Conservation (phyloP, 345 rosid species). For the Populus tremula region DNA sequence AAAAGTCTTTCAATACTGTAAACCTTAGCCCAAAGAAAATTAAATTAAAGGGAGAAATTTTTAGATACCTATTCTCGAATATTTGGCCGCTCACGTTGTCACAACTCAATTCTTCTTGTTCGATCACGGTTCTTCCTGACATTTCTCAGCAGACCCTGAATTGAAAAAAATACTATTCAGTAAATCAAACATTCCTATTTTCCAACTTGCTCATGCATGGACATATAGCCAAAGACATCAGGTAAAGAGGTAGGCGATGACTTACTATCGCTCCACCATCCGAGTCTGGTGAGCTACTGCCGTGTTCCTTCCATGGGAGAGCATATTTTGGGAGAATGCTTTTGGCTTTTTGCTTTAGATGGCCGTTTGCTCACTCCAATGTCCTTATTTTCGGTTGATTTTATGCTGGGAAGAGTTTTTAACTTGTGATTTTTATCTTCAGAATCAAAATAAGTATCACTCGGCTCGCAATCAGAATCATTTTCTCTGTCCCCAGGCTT, state of each 20-base stretch:
- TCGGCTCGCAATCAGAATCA: conserved; percentile 32
- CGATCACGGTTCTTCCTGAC: conserved; percentile 22
- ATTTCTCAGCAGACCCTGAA: conserved; percentile 22
- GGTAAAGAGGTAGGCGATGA: neutral
- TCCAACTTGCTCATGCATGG: no score
- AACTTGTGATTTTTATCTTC: conserved; percentile 22
- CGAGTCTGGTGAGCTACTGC: conserved; percentile 41
- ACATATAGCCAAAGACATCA: no score
- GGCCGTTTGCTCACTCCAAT: conserved; percentile 7
- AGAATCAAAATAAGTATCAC: conserved; percentile 25
- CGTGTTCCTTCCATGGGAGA: conserved; percentile 35
- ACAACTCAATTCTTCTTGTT: conserved; percentile 24
- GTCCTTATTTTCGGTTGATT: conserved; percentile 18
- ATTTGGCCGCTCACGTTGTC: conserved; percentile 29
- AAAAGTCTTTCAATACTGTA: neutral
- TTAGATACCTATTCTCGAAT: conserved; percentile 36
- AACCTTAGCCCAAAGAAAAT: neutral
- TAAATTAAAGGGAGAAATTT: neutral
- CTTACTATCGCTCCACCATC: conserved; percentile 37
- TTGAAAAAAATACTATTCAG: conserved; percentile 18
- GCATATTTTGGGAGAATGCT: conserved; percentile 24
- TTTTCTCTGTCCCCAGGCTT: conserved; percentile 30
- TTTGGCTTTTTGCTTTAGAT: conserved; percentile 18
- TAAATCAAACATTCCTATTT: conserved; percentile 1
- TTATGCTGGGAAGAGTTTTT: conserved; percentile 19